Conservation (phyloP, 768 basidiomycete genomes). For the Mycena kentingensis region DNA sequence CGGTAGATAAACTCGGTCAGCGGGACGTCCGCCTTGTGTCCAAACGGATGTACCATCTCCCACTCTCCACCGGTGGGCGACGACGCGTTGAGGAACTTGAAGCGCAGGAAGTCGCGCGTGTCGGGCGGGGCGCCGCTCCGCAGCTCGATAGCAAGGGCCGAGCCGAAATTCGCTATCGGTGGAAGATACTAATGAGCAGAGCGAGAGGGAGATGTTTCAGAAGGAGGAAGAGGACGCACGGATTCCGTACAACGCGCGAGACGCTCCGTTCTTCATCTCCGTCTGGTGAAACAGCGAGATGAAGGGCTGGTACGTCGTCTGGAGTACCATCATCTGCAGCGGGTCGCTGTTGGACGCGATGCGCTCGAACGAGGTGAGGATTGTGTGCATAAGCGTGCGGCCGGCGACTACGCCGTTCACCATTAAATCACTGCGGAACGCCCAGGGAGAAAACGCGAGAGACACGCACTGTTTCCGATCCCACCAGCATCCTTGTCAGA, state of each 20-base stretch:
- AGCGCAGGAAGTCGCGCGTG: conserved; percentile 76
- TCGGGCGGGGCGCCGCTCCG: conserved; percentile 75
- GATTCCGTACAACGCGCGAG: conserved; percentile 63
- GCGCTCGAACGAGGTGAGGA: conserved; percentile 71
- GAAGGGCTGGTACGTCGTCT: conserved; percentile 89
- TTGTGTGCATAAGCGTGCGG: conserved; percentile 71
- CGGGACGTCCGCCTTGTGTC: conserved; percentile 73
- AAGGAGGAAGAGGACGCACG: conserved; percentile 48
- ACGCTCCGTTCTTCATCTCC: conserved; percentile 55
- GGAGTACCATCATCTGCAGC: conserved; percentile 74
- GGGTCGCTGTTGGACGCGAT: conserved; percentile 81
- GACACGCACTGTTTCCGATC: conserved; percentile 68
- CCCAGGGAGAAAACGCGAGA: not conserved
- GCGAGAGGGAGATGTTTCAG: not conserved
- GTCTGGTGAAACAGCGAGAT: conserved; percentile 84
- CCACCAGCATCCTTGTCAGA: conserved; percentile 59
- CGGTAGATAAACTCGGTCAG: conserved; percentile 86
- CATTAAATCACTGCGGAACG: not conserved
- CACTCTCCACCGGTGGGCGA: conserved; percentile 47
- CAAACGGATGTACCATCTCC: conserved; percentile 71
- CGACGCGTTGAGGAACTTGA: conserved; percentile 87
- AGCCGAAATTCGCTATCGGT: conserved; percentile 64
- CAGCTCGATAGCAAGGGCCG: conserved; percentile 78
- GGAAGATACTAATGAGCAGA: not conserved
- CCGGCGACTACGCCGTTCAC: conserved; percentile 63